Evolutionary conservation across 441 rosid genomes (phyloP).

Genomic region (Erodium trifolium): DNA sequence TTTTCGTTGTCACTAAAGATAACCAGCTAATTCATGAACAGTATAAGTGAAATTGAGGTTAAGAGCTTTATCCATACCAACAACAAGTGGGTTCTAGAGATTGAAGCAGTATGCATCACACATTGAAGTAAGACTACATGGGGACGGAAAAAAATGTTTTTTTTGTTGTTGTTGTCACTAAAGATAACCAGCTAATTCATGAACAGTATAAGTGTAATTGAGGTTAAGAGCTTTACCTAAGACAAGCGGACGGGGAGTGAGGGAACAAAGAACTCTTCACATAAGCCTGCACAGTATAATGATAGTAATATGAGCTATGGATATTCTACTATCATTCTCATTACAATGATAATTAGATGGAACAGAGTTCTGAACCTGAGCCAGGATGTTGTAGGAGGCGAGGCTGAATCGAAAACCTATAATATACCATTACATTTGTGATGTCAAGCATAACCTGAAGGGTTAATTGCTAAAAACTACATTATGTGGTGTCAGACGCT

Average conservation of each 20-base stretch:
- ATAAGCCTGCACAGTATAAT: constrained; percentile 46
- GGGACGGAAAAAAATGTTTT: not conserved
- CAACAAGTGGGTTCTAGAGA: not conserved
- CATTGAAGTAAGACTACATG: not conserved
- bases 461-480: no score
- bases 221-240: constrained; percentile 38
- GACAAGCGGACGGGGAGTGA: constrained; percentile 75
- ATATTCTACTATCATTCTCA: not conserved
- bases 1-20: not conserved
- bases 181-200: not conserved
- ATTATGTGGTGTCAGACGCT: no score
- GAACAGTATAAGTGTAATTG: not conserved
- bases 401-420: constrained; percentile 68
- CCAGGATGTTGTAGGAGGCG: constrained; percentile 81
- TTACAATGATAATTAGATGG: not conserved
- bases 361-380: constrained; percentile 50
- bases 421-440: constrained; percentile 15
- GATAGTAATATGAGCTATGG: not conserved
- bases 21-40: not conserved
- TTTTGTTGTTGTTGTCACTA: not conserved
- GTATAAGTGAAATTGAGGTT: not conserved
- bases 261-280: constrained; percentile 72
- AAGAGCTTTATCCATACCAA: constrained; percentile 21
- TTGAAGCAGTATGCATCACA: not conserved
- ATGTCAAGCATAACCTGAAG: not conserved